These are phyloP conservation scores for Claviceps purpurea DNA, from an alignment of 2,329 filamentous ascomycete genomes.

Conservation along the genomic window DNA sequence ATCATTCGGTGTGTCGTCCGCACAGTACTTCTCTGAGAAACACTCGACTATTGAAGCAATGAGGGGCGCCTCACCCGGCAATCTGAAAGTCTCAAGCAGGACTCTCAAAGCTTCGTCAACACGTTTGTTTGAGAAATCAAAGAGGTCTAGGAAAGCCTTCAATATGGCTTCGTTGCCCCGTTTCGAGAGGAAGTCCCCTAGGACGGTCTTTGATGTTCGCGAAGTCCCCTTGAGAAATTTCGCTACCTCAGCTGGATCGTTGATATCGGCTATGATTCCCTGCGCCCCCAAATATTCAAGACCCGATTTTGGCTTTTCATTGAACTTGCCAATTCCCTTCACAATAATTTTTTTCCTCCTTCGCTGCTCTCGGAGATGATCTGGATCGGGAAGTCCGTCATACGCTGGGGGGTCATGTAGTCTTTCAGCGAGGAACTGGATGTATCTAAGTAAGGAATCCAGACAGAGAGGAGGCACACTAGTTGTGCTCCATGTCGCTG, in stretches of 20 bases:
- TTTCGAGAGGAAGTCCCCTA: constrained; percentile 91
- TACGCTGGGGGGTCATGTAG: constrained; percentile 54
- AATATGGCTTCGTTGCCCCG: constrained; percentile 76
- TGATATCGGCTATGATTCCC: constrained; percentile 67
- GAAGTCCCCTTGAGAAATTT: constrained; percentile 77
- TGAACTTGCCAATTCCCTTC: constrained; percentile 79
- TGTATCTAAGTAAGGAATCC: constrained; percentile 78
- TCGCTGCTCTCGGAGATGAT: constrained; percentile 55
- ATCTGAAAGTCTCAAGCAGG: constrained; percentile 80
- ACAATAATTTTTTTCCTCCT: constrained; percentile 79
- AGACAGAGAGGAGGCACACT: constrained; percentile 92
- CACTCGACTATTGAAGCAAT: constrained; percentile 85
- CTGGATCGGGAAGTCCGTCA: constrained; percentile 54
- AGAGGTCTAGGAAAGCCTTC: constrained; percentile 70
- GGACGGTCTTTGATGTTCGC: constrained; percentile 74
- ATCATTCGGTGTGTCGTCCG: constrained; percentile 53
- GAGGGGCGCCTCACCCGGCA: constrained; percentile 83
- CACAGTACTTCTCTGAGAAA: constrained; percentile 77
- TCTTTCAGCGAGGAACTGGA: constrained; percentile 83
- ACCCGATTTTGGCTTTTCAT: constrained; percentile 83
- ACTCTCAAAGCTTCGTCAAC: constrained; percentile 82
- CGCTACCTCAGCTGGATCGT: constrained; percentile 67
- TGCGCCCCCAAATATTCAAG: constrained; percentile 75
- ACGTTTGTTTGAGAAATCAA: constrained; percentile 75
- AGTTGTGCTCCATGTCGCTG: constrained; percentile 96